Conservation (phyloP, 2,329 filamentous ascomycete genomes). For the Pseudogymnoascus destructans region DNA sequence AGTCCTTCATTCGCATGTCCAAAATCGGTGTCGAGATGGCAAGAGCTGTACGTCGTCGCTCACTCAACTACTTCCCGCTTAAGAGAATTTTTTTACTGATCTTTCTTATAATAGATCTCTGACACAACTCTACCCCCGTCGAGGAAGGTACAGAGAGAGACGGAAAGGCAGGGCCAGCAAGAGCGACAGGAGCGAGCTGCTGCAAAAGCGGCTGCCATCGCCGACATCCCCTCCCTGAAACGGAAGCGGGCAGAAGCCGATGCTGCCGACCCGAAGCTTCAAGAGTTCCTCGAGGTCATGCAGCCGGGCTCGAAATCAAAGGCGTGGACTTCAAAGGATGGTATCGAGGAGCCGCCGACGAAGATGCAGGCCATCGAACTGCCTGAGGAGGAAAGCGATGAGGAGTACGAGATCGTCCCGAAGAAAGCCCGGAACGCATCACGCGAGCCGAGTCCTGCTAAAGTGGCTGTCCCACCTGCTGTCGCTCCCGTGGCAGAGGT, state of each 20-base stretch:
- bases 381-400: constrained; percentile 50
- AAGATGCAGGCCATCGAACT: constrained; percentile 32
- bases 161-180: constrained; percentile 23
- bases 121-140: constrained; percentile 27
- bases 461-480: background rate
- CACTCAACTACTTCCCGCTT: background rate
- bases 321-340: constrained; percentile 43
- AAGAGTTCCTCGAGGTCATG: constrained; percentile 80
- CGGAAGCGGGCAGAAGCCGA: constrained; percentile 49
- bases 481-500: constrained; percentile 9
- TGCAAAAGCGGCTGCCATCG: constrained; percentile 24
- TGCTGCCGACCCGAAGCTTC: constrained; percentile 62
- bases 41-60: constrained; percentile 54
- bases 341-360: constrained; percentile 29
- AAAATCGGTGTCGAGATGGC: constrained; percentile 84
- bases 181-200: constrained; percentile 16
- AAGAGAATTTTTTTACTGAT: background rate
- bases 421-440: constrained; percentile 33
- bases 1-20: constrained; percentile 88
- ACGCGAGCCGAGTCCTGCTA: constrained; percentile 1
- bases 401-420: constrained; percentile 59
- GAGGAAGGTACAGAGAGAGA: constrained; percentile 28
- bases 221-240: constrained; percentile 41
- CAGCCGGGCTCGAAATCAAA: constrained; percentile 52
- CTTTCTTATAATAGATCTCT: constrained; percentile 22